A percentile compares a stretch with the other conserved stretches of the same genome.
Conservation (phyloP, 176 grass and related monocot species). For the Urochloa ruziziensis region DNA sequence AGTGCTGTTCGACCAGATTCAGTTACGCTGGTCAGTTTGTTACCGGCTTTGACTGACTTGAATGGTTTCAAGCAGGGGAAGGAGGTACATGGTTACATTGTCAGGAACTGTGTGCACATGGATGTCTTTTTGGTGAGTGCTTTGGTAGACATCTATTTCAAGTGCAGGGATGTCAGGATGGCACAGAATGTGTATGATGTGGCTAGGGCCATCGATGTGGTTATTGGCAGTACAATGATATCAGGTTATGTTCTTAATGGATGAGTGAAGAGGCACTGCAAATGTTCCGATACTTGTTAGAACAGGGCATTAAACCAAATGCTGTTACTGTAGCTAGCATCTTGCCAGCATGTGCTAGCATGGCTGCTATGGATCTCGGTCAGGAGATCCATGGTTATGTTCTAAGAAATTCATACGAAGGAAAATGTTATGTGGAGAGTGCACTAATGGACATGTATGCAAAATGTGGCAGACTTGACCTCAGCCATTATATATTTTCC, state of each 20-base stretch:
- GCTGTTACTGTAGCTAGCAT: constrained; percentile 56
- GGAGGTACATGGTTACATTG: constrained; percentile 76
- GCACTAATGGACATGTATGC: constrained; percentile 84
- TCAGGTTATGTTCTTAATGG: constrained; percentile 79
- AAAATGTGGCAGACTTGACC: constrained; percentile 78
- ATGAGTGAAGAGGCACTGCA: constrained; percentile 56
- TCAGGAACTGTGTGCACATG: constrained; percentile 53
- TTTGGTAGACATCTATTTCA: constrained; percentile 84
- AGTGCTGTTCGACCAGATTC: constrained; percentile 56
- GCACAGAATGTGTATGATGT: constrained; percentile 69
- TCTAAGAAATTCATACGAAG: constrained; percentile 76
- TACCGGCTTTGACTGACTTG: constrained; percentile 65
- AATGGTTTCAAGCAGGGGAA: constrained; percentile 58
- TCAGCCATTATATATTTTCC: constrained; percentile 66
- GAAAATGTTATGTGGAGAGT: constrained; percentile 68
- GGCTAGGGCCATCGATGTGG: constrained; percentile 59
- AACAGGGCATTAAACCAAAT: constrained; percentile 68
- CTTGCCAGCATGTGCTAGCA: constrained; percentile 64
- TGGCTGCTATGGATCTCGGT: constrained; percentile 61
- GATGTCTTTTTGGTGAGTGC: constrained; percentile 89
- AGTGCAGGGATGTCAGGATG: constrained; percentile 65
- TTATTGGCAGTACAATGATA: constrained; percentile 78
- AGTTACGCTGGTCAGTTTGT: constrained; percentile 67
- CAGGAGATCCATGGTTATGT: constrained; percentile 69
- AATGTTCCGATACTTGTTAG: constrained; percentile 59